Evolutionary conservation across 108 stramenopile genomes (phyloP).

Genomic region (Pelagomonas calceolata): DNA sequence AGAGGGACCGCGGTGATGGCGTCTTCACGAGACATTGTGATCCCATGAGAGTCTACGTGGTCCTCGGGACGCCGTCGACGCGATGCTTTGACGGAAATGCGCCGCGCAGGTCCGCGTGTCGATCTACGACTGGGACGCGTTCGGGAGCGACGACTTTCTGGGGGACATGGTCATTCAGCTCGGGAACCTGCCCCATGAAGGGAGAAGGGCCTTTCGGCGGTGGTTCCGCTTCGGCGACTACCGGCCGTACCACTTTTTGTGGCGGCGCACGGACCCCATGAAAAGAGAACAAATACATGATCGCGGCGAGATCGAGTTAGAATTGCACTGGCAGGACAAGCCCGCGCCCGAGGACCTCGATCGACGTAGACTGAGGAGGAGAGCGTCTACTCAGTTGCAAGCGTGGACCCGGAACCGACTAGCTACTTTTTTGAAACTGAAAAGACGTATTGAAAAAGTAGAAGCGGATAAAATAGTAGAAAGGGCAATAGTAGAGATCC

Average conservation of each 20-base stretch:
- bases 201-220: constrained; percentile 5
- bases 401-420: constrained; percentile 3
- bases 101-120: too few relatives aligned
- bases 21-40: too few relatives aligned
- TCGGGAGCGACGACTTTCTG: constrained; percentile 19
- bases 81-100: too few relatives aligned
- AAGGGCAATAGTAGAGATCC: not conserved
- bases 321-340: constrained; percentile 18
- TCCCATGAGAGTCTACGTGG: too few relatives aligned
- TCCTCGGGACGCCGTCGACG: too few relatives aligned
- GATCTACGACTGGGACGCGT: constrained; percentile 23
- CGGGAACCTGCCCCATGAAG: constrained; percentile 3
- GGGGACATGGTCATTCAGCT: constrained; percentile 18
- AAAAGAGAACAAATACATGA: constrained; percentile 18
- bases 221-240: constrained; percentile 7
- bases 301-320: constrained; percentile 24
- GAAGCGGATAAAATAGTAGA: not conserved
- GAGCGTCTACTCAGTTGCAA: not conserved
- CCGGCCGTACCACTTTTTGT: not conserved
- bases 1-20: too few relatives aligned
- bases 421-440: not conserved
- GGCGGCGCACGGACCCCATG: not conserved
- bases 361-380: not conserved
- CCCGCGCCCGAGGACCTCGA: constrained; percentile 9
- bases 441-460: not conserved